Evolutionary conservation across 352 stramenopile species (phyloP), one percentile per base, ranked within the genome.

Genomic region (Phytophthora ramorum): DNA sequence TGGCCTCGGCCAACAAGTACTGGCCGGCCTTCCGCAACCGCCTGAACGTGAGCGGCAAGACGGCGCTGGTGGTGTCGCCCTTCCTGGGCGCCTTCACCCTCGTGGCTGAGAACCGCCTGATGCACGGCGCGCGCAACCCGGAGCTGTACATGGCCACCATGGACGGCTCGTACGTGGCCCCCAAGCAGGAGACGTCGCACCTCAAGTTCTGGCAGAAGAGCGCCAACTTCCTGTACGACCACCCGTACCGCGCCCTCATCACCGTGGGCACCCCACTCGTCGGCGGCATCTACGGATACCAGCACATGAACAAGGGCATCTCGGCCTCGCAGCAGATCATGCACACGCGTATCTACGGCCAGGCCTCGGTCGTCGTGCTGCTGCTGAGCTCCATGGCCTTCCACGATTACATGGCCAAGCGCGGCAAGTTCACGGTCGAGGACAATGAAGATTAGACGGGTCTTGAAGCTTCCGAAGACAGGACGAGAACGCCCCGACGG

Each of bases 321-420:
- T 76, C 79, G 38, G 43, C 65, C 7, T 93, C 87, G 60, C 87
- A 95, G 75, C 81, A 93, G 84, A 88, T 95, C 68, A 95, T 95
- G 87, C 79, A 93, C 75, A 91, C 87, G 45, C 85, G 87, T 56
- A 89, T 95, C 51, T 95, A 95, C 72, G 85, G 87, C 49, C 87
- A 95, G 49, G 76, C 69, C 17, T 69, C 83, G 0, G 79, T 92
- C 1, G 83, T 95, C 3, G 69, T 89, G 26, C 45, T 95, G 51
- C 72, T 95, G 53, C 66, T 95, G 24, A 73, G 78, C 66, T 88
- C 87, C 47, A 95, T 95, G 85, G 83, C 75, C 8, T 93, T 95
- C 75, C 83, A 95, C 53, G 87, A 95, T 65, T 95, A 85, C 63
- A 95, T 95, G 87, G 58, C 70, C 16, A 83, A 81, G 54, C 85